Percentiles rank a stretch among this genome's conserved stretches.
These are phyloP conservation scores for Penicillium sp. DNA, from an alignment of 2,329 filamentous ascomycete genomes.

Conservation along the genomic window DNA sequence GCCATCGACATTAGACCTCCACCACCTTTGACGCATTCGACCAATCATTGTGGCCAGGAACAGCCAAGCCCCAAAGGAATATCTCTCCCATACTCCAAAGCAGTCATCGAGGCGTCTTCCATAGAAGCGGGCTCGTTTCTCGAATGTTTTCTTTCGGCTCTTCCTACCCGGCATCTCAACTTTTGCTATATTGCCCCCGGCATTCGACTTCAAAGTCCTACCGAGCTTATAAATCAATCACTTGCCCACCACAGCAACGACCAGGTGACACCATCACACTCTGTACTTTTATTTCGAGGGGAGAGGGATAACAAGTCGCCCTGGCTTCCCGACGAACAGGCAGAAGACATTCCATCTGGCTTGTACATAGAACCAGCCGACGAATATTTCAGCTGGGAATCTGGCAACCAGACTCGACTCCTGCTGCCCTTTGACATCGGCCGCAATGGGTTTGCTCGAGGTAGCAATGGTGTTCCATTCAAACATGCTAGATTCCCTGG, in stretches of 20 bases:
- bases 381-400: conserved; percentile 1
- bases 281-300: conserved; percentile 9
- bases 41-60: background rate
- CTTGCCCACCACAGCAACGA: conserved; percentile 1
- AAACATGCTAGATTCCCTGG: background rate
- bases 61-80: background rate
- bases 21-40: background rate
- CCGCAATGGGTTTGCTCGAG: conserved; percentile 12
- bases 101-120: background rate
- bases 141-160: background rate
- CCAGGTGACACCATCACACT: background rate
- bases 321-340: conserved; percentile 6
- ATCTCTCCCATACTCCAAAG: conserved; percentile 4
- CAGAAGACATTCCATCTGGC: conserved; percentile 8
- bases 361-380: conserved; percentile 15
- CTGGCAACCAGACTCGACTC: conserved; percentile 17
- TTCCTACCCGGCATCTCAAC: conserved; percentile 1
- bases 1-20: background rate
- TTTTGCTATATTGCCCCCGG: conserved; percentile 23
- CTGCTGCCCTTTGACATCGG: conserved; percentile 19
- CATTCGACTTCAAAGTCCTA: conserved; percentile 10
- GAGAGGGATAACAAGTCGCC: conserved; percentile 5
- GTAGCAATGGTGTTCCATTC: conserved; percentile 14
- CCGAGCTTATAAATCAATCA: conserved; percentile 13
- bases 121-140: conserved; percentile 4